phyloP scores from a whole-genome alignment of 179 eudicot genomes.

The Beta macrorhiza region DNA sequence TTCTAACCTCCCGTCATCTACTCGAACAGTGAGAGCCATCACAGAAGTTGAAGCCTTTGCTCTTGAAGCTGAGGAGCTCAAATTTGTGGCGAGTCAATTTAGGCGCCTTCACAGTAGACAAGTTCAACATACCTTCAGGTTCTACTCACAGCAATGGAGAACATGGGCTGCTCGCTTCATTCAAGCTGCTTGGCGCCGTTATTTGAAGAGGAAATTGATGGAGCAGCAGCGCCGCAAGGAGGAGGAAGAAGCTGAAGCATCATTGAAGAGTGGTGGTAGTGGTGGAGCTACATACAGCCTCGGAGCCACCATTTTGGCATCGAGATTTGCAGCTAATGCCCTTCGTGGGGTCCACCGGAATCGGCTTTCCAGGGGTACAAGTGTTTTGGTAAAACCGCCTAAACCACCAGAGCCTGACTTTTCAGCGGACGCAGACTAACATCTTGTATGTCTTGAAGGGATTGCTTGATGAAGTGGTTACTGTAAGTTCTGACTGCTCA shows the following conservation, averaged over 20 bases:
- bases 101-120: conserved; percentile 90
- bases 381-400: conserved; percentile 74
- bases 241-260: conserved; percentile 61
- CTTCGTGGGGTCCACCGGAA: conserved; percentile 80
- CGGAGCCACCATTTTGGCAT: conserved; percentile 76
- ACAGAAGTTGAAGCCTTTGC: conserved; percentile 90
- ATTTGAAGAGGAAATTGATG: conserved; percentile 65
- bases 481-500: background rate
- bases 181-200: conserved; percentile 91
- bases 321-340: conserved; percentile 86
- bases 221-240: conserved; percentile 59
- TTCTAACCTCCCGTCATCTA: conserved; percentile 81
- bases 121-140: conserved; percentile 88
- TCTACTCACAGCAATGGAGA: conserved; percentile 86
- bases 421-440: conserved; percentile 70
- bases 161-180: conserved; percentile 95
- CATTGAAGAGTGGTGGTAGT: conserved; percentile 23
- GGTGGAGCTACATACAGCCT: conserved; percentile 62
- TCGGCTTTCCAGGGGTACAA: conserved; percentile 54
- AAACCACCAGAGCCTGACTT: conserved; percentile 98
- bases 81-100: conserved; percentile 84
- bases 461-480: conserved; percentile 9
- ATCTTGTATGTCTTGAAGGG: conserved; percentile 12
- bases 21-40: conserved; percentile 77
- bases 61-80: conserved; percentile 73